Evolutionary conservation across 2,329 filamentous ascomycete species (phyloP).

Genomic region (Aspergillus versicolor): DNA sequence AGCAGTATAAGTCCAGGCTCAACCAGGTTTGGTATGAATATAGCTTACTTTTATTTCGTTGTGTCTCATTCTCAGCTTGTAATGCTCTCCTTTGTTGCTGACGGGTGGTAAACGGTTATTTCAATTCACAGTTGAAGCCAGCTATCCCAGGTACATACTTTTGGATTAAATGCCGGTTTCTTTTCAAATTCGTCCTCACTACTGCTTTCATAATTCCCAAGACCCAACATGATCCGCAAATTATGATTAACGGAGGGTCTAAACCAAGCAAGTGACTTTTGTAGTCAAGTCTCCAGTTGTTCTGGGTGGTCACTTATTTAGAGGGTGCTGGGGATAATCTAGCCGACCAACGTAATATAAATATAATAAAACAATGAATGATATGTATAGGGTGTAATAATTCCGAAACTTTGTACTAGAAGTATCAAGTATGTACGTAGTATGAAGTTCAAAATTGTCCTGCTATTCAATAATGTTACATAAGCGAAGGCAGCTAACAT

Average conservation of each 20-base stretch:
- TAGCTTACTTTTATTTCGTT: slow-evolving; percentile 11
- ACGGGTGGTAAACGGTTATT: slow-evolving; percentile 12
- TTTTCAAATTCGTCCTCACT: slow-evolving; percentile 43
- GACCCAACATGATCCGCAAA: slow-evolving; percentile 34
- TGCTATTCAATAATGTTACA: slow-evolving; percentile 24
- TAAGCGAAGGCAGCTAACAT: slow-evolving; percentile 39
- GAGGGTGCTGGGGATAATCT: neutral
- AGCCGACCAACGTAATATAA: neutral
- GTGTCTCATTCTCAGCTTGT: slow-evolving; percentile 1
- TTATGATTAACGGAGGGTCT: neutral
- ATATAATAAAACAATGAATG: neutral
- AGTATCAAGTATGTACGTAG: neutral
- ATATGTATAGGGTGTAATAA: neutral
- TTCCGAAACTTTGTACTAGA: neutral
- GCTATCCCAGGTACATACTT: slow-evolving; percentile 23
- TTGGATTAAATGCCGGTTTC: slow-evolving; percentile 13
- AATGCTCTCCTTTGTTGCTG: slow-evolving; percentile 10
- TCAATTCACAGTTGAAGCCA: neutral
- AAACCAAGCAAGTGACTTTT: neutral
- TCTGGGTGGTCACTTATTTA: neutral
- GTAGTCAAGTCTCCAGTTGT: neutral
- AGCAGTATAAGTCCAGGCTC: neutral
- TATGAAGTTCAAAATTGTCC: too few species aligned
- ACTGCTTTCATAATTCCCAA: slow-evolving; percentile 46
- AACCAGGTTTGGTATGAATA: neutral